Evolutionary conservation across 805 yeast species (phyloP).

Genomic region (Scheffersomyces amazonensis): DNA sequence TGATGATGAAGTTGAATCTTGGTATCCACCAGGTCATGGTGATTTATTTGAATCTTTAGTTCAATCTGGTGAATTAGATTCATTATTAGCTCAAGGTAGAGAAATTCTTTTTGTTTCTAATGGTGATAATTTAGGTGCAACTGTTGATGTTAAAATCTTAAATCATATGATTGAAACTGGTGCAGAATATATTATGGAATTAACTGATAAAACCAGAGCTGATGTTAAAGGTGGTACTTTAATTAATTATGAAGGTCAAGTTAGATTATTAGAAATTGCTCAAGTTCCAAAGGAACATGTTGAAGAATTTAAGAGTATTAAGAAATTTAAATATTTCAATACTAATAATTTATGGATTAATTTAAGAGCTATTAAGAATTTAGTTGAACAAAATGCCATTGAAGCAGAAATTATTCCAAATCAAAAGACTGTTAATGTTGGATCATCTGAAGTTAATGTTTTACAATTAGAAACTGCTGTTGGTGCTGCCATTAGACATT

Average conservation of each 20-base stretch:
- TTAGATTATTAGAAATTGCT: slow-evolving; percentile 91
- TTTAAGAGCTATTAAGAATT: slow-evolving; percentile 88
- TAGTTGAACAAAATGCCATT: slow-evolving; percentile 79
- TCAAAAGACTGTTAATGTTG: slow-evolving; percentile 75
- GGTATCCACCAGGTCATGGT: slow-evolving; percentile 99
- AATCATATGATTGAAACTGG: slow-evolving; percentile 90
- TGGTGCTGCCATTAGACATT: slow-evolving; percentile 98
- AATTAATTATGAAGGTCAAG: slow-evolving; percentile 92
- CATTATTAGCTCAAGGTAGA: slow-evolving; percentile 86
- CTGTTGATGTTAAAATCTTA: slow-evolving; percentile 87
- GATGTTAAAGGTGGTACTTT: slow-evolving; percentile 99
- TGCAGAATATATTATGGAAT: slow-evolving; percentile 96
- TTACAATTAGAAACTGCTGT: slow-evolving; percentile 97
- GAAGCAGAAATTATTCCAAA: slow-evolving; percentile 96
- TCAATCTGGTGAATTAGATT: slow-evolving; percentile 88
- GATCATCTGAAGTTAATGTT: slow-evolving; percentile 76
- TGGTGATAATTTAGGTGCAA: slow-evolving; percentile 98
- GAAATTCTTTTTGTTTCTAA: slow-evolving; percentile 94
- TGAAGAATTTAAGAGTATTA: slow-evolving; percentile 96
- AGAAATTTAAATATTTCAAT: slow-evolving; percentile 97
- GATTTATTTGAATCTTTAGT: slow-evolving; percentile 90
- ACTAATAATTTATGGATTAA: slow-evolving; percentile 98
- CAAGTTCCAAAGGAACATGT: slow-evolving; percentile 98
- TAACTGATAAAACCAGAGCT: slow-evolving; percentile 97
- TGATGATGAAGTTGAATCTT: slow-evolving; percentile 74